Conservation (phyloP, 495 filamentous ascomycete species). For the Pseudomonodictys pantanalensis region DNA sequence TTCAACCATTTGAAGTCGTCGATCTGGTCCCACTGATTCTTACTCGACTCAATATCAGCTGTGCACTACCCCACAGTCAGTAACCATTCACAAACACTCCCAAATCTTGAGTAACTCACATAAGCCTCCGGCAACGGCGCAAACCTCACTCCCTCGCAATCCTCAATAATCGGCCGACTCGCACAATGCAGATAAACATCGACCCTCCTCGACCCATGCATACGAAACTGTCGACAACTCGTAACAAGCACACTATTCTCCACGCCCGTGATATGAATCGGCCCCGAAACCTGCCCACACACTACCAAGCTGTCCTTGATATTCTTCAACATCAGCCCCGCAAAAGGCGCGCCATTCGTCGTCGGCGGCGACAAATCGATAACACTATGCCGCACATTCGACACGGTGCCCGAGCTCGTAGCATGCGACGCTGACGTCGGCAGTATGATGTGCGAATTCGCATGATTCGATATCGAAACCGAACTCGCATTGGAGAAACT, state of each 20-base stretch:
- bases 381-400: slow-evolving; percentile 67
- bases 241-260: slow-evolving; percentile 71
- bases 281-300: slow-evolving; percentile 72
- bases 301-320: slow-evolving; percentile 67
- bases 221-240: slow-evolving; percentile 71
- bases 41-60: too few relatives aligned
- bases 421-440: slow-evolving; percentile 64
- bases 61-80: too few relatives aligned
- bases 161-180: slow-evolving; percentile 90
- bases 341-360: slow-evolving; percentile 59
- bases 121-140: slow-evolving; percentile 66
- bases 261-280: slow-evolving; percentile 78
- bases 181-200: slow-evolving; percentile 78
- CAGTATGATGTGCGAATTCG: slow-evolving; percentile 66
- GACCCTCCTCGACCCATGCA: slow-evolving; percentile 79
- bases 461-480: slow-evolving; percentile 65
- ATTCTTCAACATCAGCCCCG: slow-evolving; percentile 68
- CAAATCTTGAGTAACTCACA: too few relatives aligned
- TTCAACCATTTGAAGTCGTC: slow-evolving; percentile 99
- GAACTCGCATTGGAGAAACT: slow-evolving; percentile 55
- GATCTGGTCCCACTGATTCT: slow-evolving; percentile 85
- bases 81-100: too few relatives aligned
- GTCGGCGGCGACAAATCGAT: slow-evolving; percentile 75
- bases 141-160: slow-evolving; percentile 75
- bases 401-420: slow-evolving; percentile 69